Conservation (phyloP, 1,139 yeast genomes). For the Kluyveromyces sp. region DNA sequence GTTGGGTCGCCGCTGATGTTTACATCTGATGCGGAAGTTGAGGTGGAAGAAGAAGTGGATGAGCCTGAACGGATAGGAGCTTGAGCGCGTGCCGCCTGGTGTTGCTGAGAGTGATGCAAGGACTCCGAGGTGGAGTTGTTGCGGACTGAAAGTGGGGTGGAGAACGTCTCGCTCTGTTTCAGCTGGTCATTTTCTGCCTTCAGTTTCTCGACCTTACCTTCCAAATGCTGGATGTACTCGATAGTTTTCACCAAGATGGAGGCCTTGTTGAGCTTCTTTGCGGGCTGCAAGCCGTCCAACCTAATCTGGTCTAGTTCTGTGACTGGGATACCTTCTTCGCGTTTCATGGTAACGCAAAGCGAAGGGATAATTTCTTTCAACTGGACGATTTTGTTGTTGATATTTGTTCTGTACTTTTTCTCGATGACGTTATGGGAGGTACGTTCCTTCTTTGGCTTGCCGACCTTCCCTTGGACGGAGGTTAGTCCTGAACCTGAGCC, state of each 20-base stretch:
- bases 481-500: background rate
- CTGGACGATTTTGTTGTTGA: slow-evolving; percentile 58
- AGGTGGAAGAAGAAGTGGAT: background rate
- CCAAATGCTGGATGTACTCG: slow-evolving; percentile 81
- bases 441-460: slow-evolving; percentile 41
- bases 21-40: slow-evolving; percentile 3
- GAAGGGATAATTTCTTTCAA: slow-evolving; percentile 68
- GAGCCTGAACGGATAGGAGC: too few species aligned
- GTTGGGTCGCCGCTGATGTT: slow-evolving; percentile 15
- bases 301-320: slow-evolving; percentile 32
- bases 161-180: slow-evolving; percentile 31
- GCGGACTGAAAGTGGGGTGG: slow-evolving; percentile 15
- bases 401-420: slow-evolving; percentile 65
- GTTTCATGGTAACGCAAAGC: slow-evolving; percentile 34
- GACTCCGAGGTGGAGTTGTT: slow-evolving; percentile 9
- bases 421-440: slow-evolving; percentile 70
- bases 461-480: slow-evolving; percentile 8
- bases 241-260: slow-evolving; percentile 83
- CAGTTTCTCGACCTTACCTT: slow-evolving; percentile 53
- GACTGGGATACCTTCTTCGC: slow-evolving; percentile 30
- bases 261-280: slow-evolving; percentile 80
- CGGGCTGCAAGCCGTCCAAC: slow-evolving; percentile 83
- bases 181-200: slow-evolving; percentile 48
- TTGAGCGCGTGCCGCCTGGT: too few species aligned
- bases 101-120: slow-evolving; percentile 3